phyloP scores from a whole-genome alignment of 352 stramenopile genomes.

The Phytophthora podocarpi region DNA sequence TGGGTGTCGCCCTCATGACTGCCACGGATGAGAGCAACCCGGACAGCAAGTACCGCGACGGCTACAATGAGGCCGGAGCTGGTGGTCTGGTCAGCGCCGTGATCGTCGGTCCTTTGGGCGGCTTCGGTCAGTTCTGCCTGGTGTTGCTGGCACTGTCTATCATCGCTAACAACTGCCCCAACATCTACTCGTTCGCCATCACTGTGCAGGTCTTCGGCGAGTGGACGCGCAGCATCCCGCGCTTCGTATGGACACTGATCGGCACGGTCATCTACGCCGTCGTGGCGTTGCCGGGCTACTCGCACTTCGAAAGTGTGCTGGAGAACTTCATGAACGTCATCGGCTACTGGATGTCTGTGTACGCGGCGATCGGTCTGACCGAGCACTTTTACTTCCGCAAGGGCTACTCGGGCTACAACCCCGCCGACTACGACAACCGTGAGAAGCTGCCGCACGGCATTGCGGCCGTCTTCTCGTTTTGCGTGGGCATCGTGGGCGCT shows the following conservation, averaged over 20 bases:
- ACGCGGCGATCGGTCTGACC: conserved; percentile 38
- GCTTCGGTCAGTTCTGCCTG: conserved; percentile 50
- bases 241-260: conserved; percentile 46
- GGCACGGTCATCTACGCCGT: conserved; percentile 42
- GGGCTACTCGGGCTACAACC: conserved; percentile 49
- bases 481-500: conserved; percentile 35
- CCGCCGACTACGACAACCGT: conserved; percentile 47
- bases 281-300: conserved; percentile 46
- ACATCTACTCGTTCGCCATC: conserved; percentile 59
- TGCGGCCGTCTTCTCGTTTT: conserved; percentile 51
- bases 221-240: conserved; percentile 42
- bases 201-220: conserved; percentile 46
- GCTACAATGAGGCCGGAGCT: conserved; percentile 37
- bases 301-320: conserved; percentile 46
- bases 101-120: conserved; percentile 40
- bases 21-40: conserved; percentile 39
- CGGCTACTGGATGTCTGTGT: conserved; percentile 52
- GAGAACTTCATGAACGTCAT: conserved; percentile 67
- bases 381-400: conserved; percentile 56
- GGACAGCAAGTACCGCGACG: conserved; percentile 35
- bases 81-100: conserved; percentile 45
- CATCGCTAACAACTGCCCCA: conserved; percentile 59
- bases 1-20: conserved; percentile 46
- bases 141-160: conserved; percentile 53
- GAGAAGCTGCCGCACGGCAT: conserved; percentile 46